phyloP scores from a whole-genome alignment of 2,329 filamentous ascomycete genomes.

The Colletotrichum falcatum region DNA sequence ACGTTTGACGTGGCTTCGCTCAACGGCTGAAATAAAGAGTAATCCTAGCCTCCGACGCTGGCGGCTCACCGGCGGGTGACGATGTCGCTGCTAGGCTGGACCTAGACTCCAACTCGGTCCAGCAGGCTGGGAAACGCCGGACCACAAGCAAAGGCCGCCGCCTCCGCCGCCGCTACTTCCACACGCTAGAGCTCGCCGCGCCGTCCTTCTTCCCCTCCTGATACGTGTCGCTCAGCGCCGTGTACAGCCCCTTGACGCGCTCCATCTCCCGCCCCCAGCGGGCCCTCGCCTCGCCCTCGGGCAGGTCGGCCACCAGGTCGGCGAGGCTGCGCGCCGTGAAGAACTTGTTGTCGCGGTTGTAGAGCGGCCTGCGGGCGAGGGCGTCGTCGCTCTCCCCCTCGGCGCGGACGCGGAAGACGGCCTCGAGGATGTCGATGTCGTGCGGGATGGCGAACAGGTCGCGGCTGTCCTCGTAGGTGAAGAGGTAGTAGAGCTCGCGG shows the following conservation, averaged over 20 bases:
- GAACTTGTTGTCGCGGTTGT: constrained; percentile 69
- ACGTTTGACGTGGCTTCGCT: neutral
- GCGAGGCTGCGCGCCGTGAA: constrained; percentile 59
- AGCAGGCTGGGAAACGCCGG: neutral
- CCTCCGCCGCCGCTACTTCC: constrained; percentile 52
- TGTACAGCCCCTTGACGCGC: constrained; percentile 63
- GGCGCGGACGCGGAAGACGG: constrained; percentile 64
- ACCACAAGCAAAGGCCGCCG: neutral
- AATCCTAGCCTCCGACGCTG: neutral
- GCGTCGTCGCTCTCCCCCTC: constrained; percentile 53
- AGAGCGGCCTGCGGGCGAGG: constrained; percentile 57
- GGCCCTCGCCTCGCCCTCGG: constrained; percentile 49
- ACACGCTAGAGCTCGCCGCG: constrained; percentile 59
- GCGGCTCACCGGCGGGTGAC: neutral
- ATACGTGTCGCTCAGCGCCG: constrained; percentile 59
- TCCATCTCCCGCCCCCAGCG: constrained; percentile 56
- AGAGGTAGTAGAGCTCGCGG: constrained; percentile 67
- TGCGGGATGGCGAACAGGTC: constrained; percentile 68
- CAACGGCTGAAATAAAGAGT: neutral
- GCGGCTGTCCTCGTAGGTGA: constrained; percentile 69
- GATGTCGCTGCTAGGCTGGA: neutral
- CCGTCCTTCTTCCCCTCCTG: constrained; percentile 60
- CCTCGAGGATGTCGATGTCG: constrained; percentile 68
- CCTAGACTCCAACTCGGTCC: neutral
- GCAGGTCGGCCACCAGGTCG: constrained; percentile 54